A percentile compares a stretch with the other conserved stretches of the same genome.
Conservation (phyloP, 2,329 filamentous ascomycete species). For the Ceratocystis albifundus region DNA sequence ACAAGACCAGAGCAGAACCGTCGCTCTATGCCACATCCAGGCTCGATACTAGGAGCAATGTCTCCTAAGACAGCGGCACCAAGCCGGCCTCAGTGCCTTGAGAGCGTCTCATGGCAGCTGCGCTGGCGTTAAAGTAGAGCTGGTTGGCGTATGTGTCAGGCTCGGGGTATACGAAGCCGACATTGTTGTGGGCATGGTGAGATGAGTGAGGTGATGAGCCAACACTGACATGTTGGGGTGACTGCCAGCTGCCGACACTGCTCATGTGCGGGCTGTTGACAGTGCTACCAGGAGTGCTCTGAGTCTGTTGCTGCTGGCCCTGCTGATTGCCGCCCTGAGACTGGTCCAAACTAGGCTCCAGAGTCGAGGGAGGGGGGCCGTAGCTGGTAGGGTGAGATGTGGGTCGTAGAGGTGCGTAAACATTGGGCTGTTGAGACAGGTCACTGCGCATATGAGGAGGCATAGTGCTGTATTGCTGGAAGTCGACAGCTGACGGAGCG, state of each 20-base stretch:
- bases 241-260: constrained; percentile 65
- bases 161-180: constrained; percentile 65
- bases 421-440: constrained; percentile 57
- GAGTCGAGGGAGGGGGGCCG: constrained; percentile 61
- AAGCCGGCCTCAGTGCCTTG: constrained; percentile 46
- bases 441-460: constrained; percentile 72
- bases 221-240: constrained; percentile 42
- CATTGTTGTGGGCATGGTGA: constrained; percentile 36
- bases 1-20: neutral
- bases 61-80: constrained; percentile 27
- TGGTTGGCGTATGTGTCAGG: constrained; percentile 61
- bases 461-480: constrained; percentile 61
- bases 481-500: constrained; percentile 33
- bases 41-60: neutral
- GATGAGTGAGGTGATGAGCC: constrained; percentile 39
- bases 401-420: constrained; percentile 50
- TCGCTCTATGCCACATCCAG: too few species aligned
- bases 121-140: constrained; percentile 52
- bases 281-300: constrained; percentile 55
- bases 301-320: constrained; percentile 45
- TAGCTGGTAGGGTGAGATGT: constrained; percentile 80
- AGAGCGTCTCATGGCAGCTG: constrained; percentile 35
- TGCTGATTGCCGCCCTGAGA: constrained; percentile 2
- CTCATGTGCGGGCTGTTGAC: constrained; percentile 77
- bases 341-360: constrained; percentile 76